Conservation (phyloP, 345 rosid species). For the Ceriops tagal region DNA sequence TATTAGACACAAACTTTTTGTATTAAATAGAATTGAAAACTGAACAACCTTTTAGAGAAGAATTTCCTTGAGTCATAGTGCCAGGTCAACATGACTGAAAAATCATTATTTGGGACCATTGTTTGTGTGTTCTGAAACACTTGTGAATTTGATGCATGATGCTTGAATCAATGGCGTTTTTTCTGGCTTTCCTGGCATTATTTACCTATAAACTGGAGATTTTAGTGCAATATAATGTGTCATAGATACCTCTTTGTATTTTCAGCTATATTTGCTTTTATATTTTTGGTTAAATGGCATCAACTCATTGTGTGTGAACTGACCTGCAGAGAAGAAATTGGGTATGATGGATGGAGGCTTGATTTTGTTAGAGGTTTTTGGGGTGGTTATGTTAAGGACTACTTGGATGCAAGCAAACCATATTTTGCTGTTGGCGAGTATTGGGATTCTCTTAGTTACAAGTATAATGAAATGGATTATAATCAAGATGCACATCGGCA, state of each 20-base stretch:
- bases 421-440: constrained; percentile 90
- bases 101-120: background rate
- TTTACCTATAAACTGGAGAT: no score
- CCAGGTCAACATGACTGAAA: no score
- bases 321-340: constrained; percentile 76
- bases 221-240: background rate
- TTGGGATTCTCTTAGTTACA: constrained; percentile 92
- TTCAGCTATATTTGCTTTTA: background rate
- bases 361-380: constrained; percentile 98
- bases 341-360: constrained; percentile 99
- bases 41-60: background rate
- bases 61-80: background rate
- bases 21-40: background rate
- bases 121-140: background rate
- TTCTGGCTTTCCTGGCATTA: background rate
- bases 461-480: constrained; percentile 86
- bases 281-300: background rate
- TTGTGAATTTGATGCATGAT: background rate
- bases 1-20: background rate
- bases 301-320: constrained; percentile 1
- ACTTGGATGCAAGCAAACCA: constrained; percentile 79
- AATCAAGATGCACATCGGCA: constrained; percentile 95
- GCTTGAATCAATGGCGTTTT: background rate
- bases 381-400: constrained; percentile 99
- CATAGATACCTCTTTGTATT: background rate